Evolutionary conservation across 202 grass and related monocot species (phyloP).

Genomic region (Schoenoplectus triqueter): DNA sequence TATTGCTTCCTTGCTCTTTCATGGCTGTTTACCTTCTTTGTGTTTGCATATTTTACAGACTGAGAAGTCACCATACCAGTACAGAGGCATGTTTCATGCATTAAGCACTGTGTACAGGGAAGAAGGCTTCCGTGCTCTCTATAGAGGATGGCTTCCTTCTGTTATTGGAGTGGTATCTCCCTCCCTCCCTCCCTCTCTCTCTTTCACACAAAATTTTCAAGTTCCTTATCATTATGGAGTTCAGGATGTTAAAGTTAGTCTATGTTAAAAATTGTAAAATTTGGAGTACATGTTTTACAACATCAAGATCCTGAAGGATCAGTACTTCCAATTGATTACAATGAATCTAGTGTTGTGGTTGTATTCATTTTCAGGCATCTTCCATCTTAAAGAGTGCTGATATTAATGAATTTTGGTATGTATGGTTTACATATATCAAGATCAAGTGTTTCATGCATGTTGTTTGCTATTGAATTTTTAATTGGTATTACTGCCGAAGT

Average conservation of each 20-base stretch:
- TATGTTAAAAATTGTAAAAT: not conserved
- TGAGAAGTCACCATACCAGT: slow-evolving; percentile 91
- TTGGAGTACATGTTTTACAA: too few relatives aligned
- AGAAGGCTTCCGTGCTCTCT: slow-evolving; percentile 96
- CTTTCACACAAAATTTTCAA: not conserved
- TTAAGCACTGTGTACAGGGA: slow-evolving; percentile 88
- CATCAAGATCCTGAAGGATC: not conserved
- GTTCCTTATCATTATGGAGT: not conserved
- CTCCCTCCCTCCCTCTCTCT: too few relatives aligned
- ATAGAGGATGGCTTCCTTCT: slow-evolving; percentile 99
- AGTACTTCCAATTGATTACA: not conserved
- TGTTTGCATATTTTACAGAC: slow-evolving; percentile 56
- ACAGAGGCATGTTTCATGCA: slow-evolving; percentile 98
- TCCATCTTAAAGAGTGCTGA: not conserved
- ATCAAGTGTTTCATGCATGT: too few relatives aligned
- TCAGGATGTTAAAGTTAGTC: not conserved
- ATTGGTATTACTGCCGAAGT: too few relatives aligned
- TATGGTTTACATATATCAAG: too few relatives aligned
- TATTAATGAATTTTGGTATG: too few relatives aligned
- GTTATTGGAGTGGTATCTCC: slow-evolving; percentile 90
- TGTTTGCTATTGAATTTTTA: too few relatives aligned
- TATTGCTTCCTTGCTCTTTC: not conserved
- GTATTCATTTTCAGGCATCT: not conserved
- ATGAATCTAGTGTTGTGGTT: not conserved
- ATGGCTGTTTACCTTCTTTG: not conserved